These are phyloP conservation scores for Oenanthe javanica DNA, from an alignment of 140 eudicot genomes.

Conservation along the genomic window DNA sequence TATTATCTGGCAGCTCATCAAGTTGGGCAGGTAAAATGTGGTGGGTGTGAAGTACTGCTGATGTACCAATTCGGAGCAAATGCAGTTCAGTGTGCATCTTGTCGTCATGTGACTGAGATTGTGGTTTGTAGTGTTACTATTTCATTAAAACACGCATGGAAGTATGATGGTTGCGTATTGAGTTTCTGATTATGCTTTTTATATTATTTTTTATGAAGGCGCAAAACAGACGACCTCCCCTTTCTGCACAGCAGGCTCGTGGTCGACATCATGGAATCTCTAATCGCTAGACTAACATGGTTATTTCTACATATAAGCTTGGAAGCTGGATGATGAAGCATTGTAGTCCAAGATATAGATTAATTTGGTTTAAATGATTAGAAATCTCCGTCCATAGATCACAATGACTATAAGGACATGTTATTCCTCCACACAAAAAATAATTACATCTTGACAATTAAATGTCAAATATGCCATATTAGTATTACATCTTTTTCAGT, in stretches of 20 bases:
- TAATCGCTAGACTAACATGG: constrained; percentile 18
- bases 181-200: neutral
- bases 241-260: constrained; percentile 57
- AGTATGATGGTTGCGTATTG: neutral
- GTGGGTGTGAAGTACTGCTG: constrained; percentile 68
- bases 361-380: neutral
- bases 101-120: constrained; percentile 58
- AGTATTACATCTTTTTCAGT: neutral
- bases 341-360: neutral
- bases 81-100: constrained; percentile 63
- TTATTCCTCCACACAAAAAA: neutral
- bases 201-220: constrained; percentile 28
- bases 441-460: neutral
- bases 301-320: neutral
- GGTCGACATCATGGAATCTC: constrained; percentile 29
- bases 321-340: neutral
- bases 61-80: constrained; percentile 85
- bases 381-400: neutral
- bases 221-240: constrained; percentile 73
- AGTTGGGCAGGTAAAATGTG: constrained; percentile 88
- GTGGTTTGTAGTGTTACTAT: no score
- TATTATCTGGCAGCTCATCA: constrained; percentile 52
- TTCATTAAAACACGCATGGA: neutral
- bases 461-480: neutral
- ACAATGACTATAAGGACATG: neutral